These are phyloP conservation scores for Auxenochlorella pyrenoidosa DNA, from an alignment of 139 green algal species.

Conservation along the genomic window DNA sequence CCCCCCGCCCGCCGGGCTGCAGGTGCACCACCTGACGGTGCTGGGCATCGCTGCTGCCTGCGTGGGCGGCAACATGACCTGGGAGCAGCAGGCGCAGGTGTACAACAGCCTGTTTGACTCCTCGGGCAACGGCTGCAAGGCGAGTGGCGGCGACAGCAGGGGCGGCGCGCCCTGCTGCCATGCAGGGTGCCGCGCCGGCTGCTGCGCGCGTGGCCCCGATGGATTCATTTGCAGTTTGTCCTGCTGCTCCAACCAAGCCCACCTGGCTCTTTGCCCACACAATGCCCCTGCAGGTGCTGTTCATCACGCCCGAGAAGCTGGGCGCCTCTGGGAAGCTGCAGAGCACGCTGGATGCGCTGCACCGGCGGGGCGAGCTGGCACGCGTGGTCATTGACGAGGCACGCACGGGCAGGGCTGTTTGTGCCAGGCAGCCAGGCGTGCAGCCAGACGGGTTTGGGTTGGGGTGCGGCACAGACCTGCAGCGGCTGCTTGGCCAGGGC, in stretches of 20 bases:
- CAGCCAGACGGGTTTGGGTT: too few relatives aligned
- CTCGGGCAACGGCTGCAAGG: slow-evolving; percentile 6
- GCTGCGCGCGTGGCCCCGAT: too few relatives aligned
- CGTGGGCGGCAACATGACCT: slow-evolving; percentile 48
- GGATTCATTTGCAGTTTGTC: too few relatives aligned
- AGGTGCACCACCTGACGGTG: slow-evolving; percentile 74
- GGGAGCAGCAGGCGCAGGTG: slow-evolving; percentile 53
- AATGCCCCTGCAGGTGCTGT: slow-evolving; percentile 90
- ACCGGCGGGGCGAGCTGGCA: slow-evolving; percentile 59
- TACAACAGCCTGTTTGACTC: slow-evolving; percentile 37
- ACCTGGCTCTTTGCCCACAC: too few relatives aligned
- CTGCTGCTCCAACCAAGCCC: too few relatives aligned
- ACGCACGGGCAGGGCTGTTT: too few relatives aligned
- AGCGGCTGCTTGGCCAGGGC: too few relatives aligned
- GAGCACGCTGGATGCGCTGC: slow-evolving; percentile 68
- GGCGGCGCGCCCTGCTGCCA: background rate
- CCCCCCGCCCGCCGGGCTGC: slow-evolving; percentile 24
- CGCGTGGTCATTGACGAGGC: slow-evolving; percentile 91
- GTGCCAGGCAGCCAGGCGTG: too few relatives aligned
- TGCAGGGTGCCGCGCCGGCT: too few relatives aligned
- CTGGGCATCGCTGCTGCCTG: slow-evolving; percentile 56
- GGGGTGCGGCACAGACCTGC: too few relatives aligned
- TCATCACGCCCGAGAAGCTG: slow-evolving; percentile 93
- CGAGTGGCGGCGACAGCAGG: background rate
- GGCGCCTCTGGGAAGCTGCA: slow-evolving; percentile 67